Evolutionary conservation across 352 stramenopile genomes (phyloP), one percentile per base, ranked within the genome.

Genomic region (Phytopythium delawarense): DNA sequence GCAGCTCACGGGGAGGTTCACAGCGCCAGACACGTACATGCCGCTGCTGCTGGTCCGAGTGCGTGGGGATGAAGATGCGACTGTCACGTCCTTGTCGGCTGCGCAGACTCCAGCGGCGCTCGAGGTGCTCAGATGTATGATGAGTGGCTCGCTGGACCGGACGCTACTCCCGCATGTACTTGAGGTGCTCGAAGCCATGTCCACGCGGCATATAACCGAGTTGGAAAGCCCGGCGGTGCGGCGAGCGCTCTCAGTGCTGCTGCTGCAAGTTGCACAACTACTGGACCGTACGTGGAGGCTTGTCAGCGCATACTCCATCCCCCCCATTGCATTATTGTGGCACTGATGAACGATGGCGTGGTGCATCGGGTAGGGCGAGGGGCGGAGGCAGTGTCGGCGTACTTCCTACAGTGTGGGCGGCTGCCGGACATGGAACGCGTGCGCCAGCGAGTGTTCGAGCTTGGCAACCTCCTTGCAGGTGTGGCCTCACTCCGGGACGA

Each of bases 21-120:
- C 78, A 21, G 72, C 74, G 7, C 79, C 85, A 0, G 75, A 66
- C 61, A 92, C 85, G 46, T 92, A 91, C 62, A 62, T 94, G 37
- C 68, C 69, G 50, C 57, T 94, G n/a, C 21, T 92, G 13, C 63
- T 94, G 18, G 70, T 77, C 15, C 79, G 79, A 3, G 69, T 92
- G 32, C 73, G 76, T 25, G 81, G 82, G 28, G 80, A 91, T 23
- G 66, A 73, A 2, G 74, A 88, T 0, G 67, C 74, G 23, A 66
- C 78, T 12, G 59, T 64, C 25, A 52, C 60, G 28, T 37, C 69
- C 0, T 58, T 58, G 37, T 55, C 66, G 32, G 61, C 72, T 1
- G 69, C 57, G 0, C 54, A 64, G 28, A 75, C 70, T 20, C 61
- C 65, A 0, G 55, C 64, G 11, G 69, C 65, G 28, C 58, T 91